These are phyloP conservation scores for Dendrobium officinale DNA, from an alignment of 106 monocot species.

Conservation along the genomic window DNA sequence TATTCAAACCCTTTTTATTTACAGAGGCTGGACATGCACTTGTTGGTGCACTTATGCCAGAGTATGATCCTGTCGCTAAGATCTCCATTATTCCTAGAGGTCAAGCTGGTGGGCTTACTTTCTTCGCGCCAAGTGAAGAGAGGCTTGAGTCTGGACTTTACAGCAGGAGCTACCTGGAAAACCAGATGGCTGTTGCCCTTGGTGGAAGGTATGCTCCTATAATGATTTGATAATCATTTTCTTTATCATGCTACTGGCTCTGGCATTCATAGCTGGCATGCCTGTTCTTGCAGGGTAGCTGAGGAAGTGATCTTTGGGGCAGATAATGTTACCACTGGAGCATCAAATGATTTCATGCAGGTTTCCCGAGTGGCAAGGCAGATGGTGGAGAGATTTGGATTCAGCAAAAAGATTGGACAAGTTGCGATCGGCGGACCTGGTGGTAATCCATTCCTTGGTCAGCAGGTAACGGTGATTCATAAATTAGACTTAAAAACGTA, in stretches of 20 bases:
- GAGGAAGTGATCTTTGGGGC: conserved; percentile 96
- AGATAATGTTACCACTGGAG: conserved; percentile 98
- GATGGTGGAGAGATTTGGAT: conserved; percentile 97
- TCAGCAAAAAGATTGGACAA: conserved; percentile 96
- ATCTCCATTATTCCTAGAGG: conserved; percentile 98
- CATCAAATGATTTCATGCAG: conserved; percentile 99
- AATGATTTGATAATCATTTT: not conserved
- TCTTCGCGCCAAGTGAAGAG: conserved; percentile 98
- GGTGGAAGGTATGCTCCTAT: conserved; percentile 71
- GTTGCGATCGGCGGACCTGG: conserved; percentile 83
- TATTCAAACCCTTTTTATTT: not conserved
- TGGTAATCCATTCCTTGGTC: conserved; percentile 95
- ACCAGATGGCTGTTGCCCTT: conserved; percentile 98
- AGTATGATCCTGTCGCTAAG: conserved; percentile 97
- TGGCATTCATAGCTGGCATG: not conserved
- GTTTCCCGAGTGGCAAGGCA: conserved; percentile 96
- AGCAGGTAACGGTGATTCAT: conserved; percentile 59
- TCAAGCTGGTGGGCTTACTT: conserved; percentile 95
- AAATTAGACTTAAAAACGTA: not conserved
- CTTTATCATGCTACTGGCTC: not conserved
- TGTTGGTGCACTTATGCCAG: conserved; percentile 97
- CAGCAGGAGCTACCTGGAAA: conserved; percentile 93
- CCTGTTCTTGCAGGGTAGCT: conserved; percentile 61
- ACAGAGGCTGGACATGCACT: conserved; percentile 99
- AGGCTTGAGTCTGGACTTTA: conserved; percentile 95